Evolutionary conservation across 257 asterid species (phyloP), one percentile per base, ranked within the genome.

Genomic region (Salvia hispanica): DNA sequence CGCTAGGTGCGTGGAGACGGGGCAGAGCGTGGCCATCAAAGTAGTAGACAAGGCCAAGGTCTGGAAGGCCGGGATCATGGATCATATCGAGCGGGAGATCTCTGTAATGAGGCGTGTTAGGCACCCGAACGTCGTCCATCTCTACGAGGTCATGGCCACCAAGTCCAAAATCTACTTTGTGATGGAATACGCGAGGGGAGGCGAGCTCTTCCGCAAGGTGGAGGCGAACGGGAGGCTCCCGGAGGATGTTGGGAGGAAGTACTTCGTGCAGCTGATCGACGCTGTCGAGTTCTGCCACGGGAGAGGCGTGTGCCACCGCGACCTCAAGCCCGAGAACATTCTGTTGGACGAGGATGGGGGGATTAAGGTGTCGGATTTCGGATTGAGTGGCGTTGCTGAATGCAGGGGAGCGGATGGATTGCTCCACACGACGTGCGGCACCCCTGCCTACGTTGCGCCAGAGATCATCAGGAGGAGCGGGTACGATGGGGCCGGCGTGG

Each of bases 381-480:
- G 97, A 21, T 73, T 91, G 67, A 86, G 96, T 64, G 96, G 95
- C 3, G 61, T 88, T 0, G 75, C 86, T 2, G 88, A 91, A 56
- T 79, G 90, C 33, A 86, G 77, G 74, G 88, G 76, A 40, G 78
- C 77, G 53, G 97, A 91, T 2, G 96, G 95, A 34, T 88, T 91
- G 39, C 93, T 91, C 21, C 96, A 88, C 80, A 91, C 97, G 0
- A 78, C 86, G 0, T 88, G 97, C 75, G 97, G 97, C 43, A 86
- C 96, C 9, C 96, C 97, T 14, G 90, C 95, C 0, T 91, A 91
- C 64, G 96, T 88, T 56, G 95, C 97, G 14, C 97, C 97, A 0
- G 97, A 91, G 72, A 95, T 88, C 45, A 82, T 91, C 4, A 77
- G 72, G 46, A 67, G 89, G 73, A 88, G 81, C 69, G 97, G 96